Base-by-base conservation (phyloP, 441 rosid genomes). In the Gossypium aridum region DNA sequence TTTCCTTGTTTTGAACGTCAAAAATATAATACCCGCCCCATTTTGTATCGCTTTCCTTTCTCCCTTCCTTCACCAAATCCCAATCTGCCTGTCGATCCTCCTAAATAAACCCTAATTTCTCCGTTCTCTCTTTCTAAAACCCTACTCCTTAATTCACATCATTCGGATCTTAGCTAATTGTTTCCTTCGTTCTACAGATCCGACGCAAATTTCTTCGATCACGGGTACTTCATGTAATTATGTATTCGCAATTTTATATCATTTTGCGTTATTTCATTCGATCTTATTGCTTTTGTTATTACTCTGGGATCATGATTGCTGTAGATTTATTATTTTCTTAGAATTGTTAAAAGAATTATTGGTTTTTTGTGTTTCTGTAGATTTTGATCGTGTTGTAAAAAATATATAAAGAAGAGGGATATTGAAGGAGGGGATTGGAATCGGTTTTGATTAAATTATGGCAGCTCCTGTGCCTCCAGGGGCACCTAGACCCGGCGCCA, bases 381-480 rank as follows among this genome's bases (percentile, higher is more conserved):
- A 63, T 74, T 74, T 62, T 70, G 61, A 69, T 70, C 66, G 66
- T 19, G 13, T 70, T 53, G 23, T 53, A 53, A 16, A 28, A 7
- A 16, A 20, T 62, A 45, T 13, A 13, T 72, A 34, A 19, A 45
- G 9, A 8, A 23, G 16, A 54, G 39, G 10, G 20, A 37, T 54
- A 47, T 57, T 16, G 20, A 37, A 56, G 25, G 43, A 57, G 49
- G 74, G 73, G 45, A 51, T 72, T 61, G 59, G 79, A 66, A 61
- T 71, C 79, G 76, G 72, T 71, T 77, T 77, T 78, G 79, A 66
- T 76, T 59, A 26, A 75, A 78, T 64, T 72, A 93, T 93, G 98
- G 90, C 85, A 74, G 85, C 92, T 87, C 88, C 86, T 74, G 85
- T 87, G 89, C 97, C 97, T 87, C 97, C 91, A 70, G 98, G 97